A percentile compares a stretch with the other conserved stretches of the same genome.
phyloP scores from a whole-genome alignment of 129 eudicot genomes.

The Chrysanthemum seticuspe region DNA sequence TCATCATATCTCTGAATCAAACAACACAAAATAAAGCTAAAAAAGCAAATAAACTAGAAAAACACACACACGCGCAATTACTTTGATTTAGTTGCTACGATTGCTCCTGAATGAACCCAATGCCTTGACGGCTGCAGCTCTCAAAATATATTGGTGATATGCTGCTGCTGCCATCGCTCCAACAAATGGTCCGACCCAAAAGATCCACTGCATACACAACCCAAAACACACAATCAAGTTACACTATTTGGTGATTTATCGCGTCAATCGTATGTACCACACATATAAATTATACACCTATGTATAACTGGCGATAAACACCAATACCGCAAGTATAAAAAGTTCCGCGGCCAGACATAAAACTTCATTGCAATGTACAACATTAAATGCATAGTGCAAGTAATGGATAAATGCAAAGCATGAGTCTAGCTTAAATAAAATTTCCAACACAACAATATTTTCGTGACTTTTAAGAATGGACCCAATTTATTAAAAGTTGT shows the following conservation, averaged over 20 bases:
- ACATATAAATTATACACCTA: neutral
- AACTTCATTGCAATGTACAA: no score
- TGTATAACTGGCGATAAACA: neutral
- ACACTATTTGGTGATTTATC: neutral
- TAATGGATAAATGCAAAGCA: slow-evolving; percentile 1
- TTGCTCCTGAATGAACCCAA: slow-evolving; percentile 91
- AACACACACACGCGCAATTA: slow-evolving; percentile 1
- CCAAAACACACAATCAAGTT: neutral
- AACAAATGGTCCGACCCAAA: slow-evolving; percentile 92
- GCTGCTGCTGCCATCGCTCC: slow-evolving; percentile 95
- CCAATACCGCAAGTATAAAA: neutral
- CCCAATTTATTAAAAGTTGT: slow-evolving; percentile 1
- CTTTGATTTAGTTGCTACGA: slow-evolving; percentile 46
- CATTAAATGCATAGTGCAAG: neutral
- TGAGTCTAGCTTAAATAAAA: neutral
- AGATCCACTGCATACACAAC: slow-evolving; percentile 61
- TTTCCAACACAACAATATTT: neutral
- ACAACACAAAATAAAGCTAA: slow-evolving; percentile 17
- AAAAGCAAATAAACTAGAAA: neutral
- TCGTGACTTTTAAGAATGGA: slow-evolving; percentile 9
- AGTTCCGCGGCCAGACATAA: no score
- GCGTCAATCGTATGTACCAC: neutral
- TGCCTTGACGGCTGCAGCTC: slow-evolving; percentile 82
- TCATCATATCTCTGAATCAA: slow-evolving; percentile 15
- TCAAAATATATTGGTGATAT: slow-evolving; percentile 84